Base-by-base conservation (phyloP, 495 filamentous ascomycete species). In the Tuber indicum region DNA sequence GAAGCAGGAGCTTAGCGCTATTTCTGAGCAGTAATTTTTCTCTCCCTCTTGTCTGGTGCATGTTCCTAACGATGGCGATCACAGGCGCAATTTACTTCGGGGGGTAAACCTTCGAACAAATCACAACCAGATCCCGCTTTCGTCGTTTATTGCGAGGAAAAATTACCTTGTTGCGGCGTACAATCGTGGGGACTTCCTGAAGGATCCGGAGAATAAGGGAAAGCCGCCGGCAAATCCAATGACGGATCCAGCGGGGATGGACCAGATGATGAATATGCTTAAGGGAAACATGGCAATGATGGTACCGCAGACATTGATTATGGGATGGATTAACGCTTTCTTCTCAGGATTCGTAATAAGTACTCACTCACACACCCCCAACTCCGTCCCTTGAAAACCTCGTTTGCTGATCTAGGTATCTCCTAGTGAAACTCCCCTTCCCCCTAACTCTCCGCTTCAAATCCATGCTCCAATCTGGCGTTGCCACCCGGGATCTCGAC, bases 251-350 rank as follows among this genome's bases (percentile, higher is more conserved):
- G 92, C 91, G 72, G 94, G 92, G 72, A 99, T 98, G 96, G 96
- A 98, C 83, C 94, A 93, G 75, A 98, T 98, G 95, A 98, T 98
- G 96, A 95, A 95, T 75, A 97, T 97, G 94, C 93, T 98, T 90
- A 99, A 98, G 90, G 94, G 94, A 73, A 97, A 99, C 82, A 97
- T 99, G 93, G 94, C 95, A 79, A 98, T 97, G 96, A 98, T 99
- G 88, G 93, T 99, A 62, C 96, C 96, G 71, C 97, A 99, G 84
- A 98, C 94, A 6, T 85, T 98, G 85, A 98, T 98, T 79, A 99
- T 99, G 96, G 93, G 96, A 74, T 99, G 96, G 96, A 98, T 99
- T 82, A 99, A 98, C 87, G 94, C 96, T 0, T 98, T 98, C 84
- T 99, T 99, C 82, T 94, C 92, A 66, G 96, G 96, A 36, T 99